Evolutionary conservation across 345 rosid genomes (phyloP).

Genomic region (Eucalyptus curtisii): DNA sequence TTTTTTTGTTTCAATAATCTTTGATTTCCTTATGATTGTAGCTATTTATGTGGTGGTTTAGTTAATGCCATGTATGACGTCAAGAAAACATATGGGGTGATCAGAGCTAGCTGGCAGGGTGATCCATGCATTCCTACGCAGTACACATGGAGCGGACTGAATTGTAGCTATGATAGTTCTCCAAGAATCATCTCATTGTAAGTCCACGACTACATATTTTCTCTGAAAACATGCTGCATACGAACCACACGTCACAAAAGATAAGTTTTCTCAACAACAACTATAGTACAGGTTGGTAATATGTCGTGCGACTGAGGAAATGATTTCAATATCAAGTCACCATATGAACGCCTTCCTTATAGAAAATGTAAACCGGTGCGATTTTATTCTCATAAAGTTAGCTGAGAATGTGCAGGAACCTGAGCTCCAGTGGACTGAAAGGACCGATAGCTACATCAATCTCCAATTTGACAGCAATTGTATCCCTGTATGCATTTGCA

Average conservation of each 20-base stretch:
- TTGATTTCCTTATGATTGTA: not conserved
- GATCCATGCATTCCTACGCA: constrained; percentile 10
- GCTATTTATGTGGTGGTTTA: not conserved
- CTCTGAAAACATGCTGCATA: not conserved
- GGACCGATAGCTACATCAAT: constrained; percentile 29
- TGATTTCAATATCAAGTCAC: not conserved
- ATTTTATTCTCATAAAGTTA: not conserved
- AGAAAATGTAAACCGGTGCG: not conserved
- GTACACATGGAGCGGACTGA: not conserved
- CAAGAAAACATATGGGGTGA: constrained; percentile 1
- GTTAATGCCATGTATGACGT: constrained; percentile 12
- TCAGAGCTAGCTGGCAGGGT: constrained; percentile 9
- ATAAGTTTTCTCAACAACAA: no score
- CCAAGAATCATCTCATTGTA: constrained; percentile 6
- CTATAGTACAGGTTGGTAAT: not conserved
- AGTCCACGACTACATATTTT: not conserved
- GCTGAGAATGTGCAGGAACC: constrained; percentile 17
- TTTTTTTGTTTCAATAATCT: not conserved
- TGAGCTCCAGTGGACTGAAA: constrained; percentile 32
- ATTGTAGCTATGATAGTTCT: not conserved
- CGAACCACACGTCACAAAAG: not conserved
- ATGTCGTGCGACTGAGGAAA: not conserved
- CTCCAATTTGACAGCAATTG: constrained; percentile 16
- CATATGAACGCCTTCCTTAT: not conserved
- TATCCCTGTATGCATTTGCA: constrained; percentile 24